Base-by-base conservation (phyloP, 257 asterid species). In the Knoxia roxburghii region DNA sequence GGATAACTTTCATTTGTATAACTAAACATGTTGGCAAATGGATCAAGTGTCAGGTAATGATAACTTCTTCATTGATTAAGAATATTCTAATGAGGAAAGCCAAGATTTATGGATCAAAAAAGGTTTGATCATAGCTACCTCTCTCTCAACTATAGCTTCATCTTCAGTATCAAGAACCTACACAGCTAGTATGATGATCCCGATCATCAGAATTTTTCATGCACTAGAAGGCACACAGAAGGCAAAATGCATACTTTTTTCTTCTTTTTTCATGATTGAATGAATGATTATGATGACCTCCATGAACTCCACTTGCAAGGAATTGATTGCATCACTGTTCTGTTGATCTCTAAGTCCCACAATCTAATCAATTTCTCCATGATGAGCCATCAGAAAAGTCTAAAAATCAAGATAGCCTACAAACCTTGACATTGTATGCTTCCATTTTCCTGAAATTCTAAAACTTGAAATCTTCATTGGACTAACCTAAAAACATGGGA, bases 41-140 rank as follows among this genome's bases (percentile, higher is more conserved):
- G 55, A 5, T 37, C 35, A 53, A 41, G 60, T 45, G 65, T 62
- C 60, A 60, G 67, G 51, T 65, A 58, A 73, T 77, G 67, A 65
- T 69, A 51, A 57, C 71, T 64, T 50, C 57, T 58, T 68, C 75
- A 58, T 56, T 68, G 35, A 49, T 68, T 57, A 54, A 32, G 64
- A 57, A 52, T 69, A 40, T 68, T 57, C 59, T 51, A 55, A 53
- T 58, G 61, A 2, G 70, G 20, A 72, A 77, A 77, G 82, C 71
- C 78, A 73, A 43, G 56, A 65, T 65, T 77, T 61, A 77, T 66
- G 73, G 71, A 50, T 26, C 56, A 30, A 37, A 65, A 73, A 65
- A 77, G 69, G 75, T 69, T 73, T 67, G 62, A 68, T 57, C 54
- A 24, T 35, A 50, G 26, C 33, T 40, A 39, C 60, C 39, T 43